Base-by-base conservation (phyloP, 768 basidiomycete genomes). In the Termitomyces sp. region DNA sequence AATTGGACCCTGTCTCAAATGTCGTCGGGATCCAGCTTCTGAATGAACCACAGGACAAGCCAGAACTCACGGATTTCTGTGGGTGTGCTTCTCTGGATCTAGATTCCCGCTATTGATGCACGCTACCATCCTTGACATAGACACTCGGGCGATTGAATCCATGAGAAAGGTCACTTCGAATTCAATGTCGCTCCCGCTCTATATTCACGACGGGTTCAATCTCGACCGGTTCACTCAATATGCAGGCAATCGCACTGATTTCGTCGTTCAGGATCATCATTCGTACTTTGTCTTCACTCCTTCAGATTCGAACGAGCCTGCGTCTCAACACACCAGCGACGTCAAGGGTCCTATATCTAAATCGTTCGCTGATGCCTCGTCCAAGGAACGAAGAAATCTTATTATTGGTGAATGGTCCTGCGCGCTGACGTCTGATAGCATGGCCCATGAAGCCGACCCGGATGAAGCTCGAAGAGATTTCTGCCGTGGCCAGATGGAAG, bases 371-470 rank as follows among this genome's bases (percentile, higher is more conserved):
- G 57, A 55, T 2, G 67, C 68, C 1, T 69, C 71, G 8, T 50
- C 43, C 14, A 62, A 63, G 42, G 64, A 70, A 44, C 69, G 64
- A 9, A 63, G 73, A 9, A 85, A 85, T 22, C 68, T 94, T 13
- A 77, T 94, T n/a, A 78, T 93, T 2, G 90, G 81, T 24, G 92
- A 94, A 66, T 94, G 86, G 83, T 90, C 87, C n/a, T 90, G 86
- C 22, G 87, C 87, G 0, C 72, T 93, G 59, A 85, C 88, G 53
- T 80, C 82, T 3, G 63, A 81, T 55, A 86, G 87, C 61, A 63
- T 87, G 18, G 67, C 77, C 7, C 68, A 68, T 9, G 83, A 82
- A 58, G 36, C 62, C 3, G 72, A 87, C 64, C 72, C 75, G 14
- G 69, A 71, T 26, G 68, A 66, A 5, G 79, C 82, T 18, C 72